A percentile compares a stretch with the other conserved stretches of the same genome.
Evolutionary conservation across 495 filamentous ascomycete species (phyloP).

Genomic region (Parachaetomium inaequale): DNA sequence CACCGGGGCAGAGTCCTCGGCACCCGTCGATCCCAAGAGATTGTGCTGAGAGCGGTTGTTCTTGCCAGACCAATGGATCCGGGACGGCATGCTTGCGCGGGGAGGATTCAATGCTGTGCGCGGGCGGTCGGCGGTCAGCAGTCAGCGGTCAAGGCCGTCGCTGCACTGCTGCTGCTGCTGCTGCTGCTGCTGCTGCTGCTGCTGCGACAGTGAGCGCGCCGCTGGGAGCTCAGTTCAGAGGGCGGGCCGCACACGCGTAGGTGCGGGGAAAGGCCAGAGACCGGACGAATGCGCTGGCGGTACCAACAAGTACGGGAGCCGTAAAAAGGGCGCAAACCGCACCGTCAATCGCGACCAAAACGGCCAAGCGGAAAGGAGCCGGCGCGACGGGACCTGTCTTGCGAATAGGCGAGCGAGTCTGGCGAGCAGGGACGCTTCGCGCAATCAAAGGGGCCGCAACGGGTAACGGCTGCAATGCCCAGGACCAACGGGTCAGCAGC

Average conservation of each 20-base stretch:
- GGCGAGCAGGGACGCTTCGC: not conserved
- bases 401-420: not conserved
- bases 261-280: not conserved
- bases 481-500: not conserved
- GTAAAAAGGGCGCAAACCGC: conserved; percentile 9
- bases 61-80: conserved; percentile 44
- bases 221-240: not conserved
- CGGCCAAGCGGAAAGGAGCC: conserved; percentile 9
- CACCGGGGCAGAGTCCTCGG: conserved; percentile 28
- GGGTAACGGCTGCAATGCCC: conserved; percentile 3
- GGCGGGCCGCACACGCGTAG: not conserved
- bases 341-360: conserved; percentile 8
- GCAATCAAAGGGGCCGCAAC: not conserved
- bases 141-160: not conserved
- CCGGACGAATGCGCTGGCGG: not conserved
- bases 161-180: not conserved
- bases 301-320: too few species aligned
- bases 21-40: conserved; percentile 39
- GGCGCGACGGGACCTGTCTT: not conserved
- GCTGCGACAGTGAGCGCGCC: not conserved
- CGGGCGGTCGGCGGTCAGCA: not conserved
- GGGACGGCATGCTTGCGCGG: conserved; percentile 39
- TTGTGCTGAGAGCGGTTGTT: conserved; percentile 52
- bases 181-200: not conserved
- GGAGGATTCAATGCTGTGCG: not conserved